phyloP scores from a whole-genome alignment of 2,329 filamentous ascomycete genomes.

The Hypoxylon rubiginosum region DNA sequence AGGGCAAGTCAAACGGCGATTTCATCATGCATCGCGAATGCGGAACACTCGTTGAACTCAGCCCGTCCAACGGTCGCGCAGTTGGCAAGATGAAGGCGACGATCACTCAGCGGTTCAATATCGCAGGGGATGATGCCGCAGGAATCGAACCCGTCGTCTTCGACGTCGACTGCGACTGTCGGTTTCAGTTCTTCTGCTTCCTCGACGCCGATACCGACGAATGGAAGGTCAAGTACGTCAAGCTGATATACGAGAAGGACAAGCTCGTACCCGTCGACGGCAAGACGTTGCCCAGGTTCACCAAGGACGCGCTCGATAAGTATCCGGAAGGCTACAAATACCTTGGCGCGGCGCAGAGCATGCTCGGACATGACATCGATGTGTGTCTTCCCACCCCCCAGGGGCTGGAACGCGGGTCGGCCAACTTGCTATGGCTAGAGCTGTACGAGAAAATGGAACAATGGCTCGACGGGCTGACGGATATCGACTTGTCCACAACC shows the following conservation, averaged over 20 bases:
- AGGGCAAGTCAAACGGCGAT: constrained; percentile 63
- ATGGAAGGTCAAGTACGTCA: constrained; percentile 61
- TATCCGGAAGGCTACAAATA: constrained; percentile 63
- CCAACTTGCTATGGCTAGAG: constrained; percentile 52
- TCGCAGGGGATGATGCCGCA: constrained; percentile 32
- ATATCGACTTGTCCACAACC: constrained; percentile 47
- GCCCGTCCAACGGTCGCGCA: constrained; percentile 56
- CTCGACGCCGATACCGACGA: constrained; percentile 43
- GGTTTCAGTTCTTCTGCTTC: constrained; percentile 63
- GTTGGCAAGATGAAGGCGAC: constrained; percentile 68
- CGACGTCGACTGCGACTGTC: constrained; percentile 66
- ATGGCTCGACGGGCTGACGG: constrained; percentile 48
- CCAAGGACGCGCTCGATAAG: constrained; percentile 53
- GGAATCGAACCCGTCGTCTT: constrained; percentile 54
- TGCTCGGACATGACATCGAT: constrained; percentile 61
- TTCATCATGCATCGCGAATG: constrained; percentile 71
- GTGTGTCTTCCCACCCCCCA: constrained; percentile 56
- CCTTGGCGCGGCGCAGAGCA: constrained; percentile 61
- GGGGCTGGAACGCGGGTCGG: constrained; percentile 43
- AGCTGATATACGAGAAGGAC: constrained; percentile 65
- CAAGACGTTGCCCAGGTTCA: constrained; percentile 55
- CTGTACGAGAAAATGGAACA: constrained; percentile 58
- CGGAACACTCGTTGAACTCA: constrained; percentile 62
- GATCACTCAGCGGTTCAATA: constrained; percentile 64
- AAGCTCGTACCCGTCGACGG: constrained; percentile 63